Evolutionary conservation across 2,329 filamentous ascomycete genomes (phyloP), one percentile per base, ranked within the genome.

Genomic region (Botrytis elliptica): DNA sequence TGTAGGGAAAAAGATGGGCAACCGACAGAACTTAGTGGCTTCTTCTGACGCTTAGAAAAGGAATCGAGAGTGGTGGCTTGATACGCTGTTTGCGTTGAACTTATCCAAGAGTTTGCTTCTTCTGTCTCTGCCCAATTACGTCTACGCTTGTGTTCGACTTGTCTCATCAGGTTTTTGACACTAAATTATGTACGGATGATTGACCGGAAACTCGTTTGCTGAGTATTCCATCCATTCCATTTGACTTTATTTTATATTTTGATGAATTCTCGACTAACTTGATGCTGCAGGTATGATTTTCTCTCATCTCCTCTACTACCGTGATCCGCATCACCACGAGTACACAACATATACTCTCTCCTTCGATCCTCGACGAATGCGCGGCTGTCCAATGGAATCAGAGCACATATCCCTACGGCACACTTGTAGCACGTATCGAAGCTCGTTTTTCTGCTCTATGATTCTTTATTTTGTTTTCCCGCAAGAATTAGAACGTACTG

Each of bases 331-430:
- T 55, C 14, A 3, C 14, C 25, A 55, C 8, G 7, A 57, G 9
- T 3, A 9, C n/a, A 57, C 7, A 6, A 33, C 7, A 7, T 18
- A 3, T 3, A 18, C 10, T 7, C 0, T 18, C 29, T 18, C 3
- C n/a, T 29, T 57, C 52, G 14, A 16, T 57, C n/a, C 52, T 55
- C 29, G 6, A 18, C n/a, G 3, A 57, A 29, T 29, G 12, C 5
- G 6, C 14, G 7, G 3, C 1, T 8, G 0, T 4, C 14, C n/a
- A 29, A 2, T 7, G 14, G n/a, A 1, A 7, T 18, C 0, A 3
- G 14, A 55, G 16, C 14, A 29, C 1, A 4, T 8, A 18, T 9
- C 14, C 7, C n/a, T 4, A 29, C 6, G 4, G 6, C n/a, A 55
- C 14, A 55, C 14, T 16, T n/a, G 25, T 12, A n/a, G n/a, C 14